Conservation (phyloP, 2,329 filamentous ascomycete genomes). For the Fusarium sp. region DNA sequence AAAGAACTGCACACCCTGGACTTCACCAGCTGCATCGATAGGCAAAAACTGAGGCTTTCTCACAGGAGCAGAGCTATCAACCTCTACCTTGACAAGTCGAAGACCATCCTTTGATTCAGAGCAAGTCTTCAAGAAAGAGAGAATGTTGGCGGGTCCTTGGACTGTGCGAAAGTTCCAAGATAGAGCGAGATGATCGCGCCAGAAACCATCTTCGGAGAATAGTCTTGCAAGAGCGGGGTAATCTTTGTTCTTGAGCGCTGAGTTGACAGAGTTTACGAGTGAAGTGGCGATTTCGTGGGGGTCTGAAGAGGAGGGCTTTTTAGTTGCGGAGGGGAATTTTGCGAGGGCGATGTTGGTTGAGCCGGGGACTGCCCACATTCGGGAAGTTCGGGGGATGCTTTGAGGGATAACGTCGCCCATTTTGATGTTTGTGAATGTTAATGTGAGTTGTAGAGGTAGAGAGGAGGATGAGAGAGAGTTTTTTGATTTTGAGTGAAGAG, state of each 20-base stretch:
- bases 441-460: not conserved
- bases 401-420: slow-evolving; percentile 42
- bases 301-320: slow-evolving; percentile 49
- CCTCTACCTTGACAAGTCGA: slow-evolving; percentile 57
- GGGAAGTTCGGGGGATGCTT: slow-evolving; percentile 42
- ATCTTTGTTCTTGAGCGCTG: slow-evolving; percentile 53
- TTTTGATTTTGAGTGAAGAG: slow-evolving; percentile 1
- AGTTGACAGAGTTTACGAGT: slow-evolving; percentile 57
- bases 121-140: slow-evolving; percentile 53
- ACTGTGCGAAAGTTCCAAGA: slow-evolving; percentile 68
- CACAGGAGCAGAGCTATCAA: slow-evolving; percentile 60
- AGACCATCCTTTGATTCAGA: slow-evolving; percentile 53
- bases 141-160: slow-evolving; percentile 57
- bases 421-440: not conserved
- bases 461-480: not conserved
- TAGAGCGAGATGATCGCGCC: slow-evolving; percentile 69
- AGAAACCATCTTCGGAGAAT: slow-evolving; percentile 60
- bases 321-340: slow-evolving; percentile 54
- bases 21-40: slow-evolving; percentile 63
- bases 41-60: slow-evolving; percentile 58
- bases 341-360: slow-evolving; percentile 66
- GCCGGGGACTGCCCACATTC: slow-evolving; percentile 56
- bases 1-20: slow-evolving; percentile 68
- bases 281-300: slow-evolving; percentile 54
- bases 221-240: slow-evolving; percentile 47